Percentiles rank a stretch among this genome's conserved stretches.
Evolutionary conservation across 202 grass and related monocot genomes (phyloP).

Genomic region (Miscanthus sacchariflorus): DNA sequence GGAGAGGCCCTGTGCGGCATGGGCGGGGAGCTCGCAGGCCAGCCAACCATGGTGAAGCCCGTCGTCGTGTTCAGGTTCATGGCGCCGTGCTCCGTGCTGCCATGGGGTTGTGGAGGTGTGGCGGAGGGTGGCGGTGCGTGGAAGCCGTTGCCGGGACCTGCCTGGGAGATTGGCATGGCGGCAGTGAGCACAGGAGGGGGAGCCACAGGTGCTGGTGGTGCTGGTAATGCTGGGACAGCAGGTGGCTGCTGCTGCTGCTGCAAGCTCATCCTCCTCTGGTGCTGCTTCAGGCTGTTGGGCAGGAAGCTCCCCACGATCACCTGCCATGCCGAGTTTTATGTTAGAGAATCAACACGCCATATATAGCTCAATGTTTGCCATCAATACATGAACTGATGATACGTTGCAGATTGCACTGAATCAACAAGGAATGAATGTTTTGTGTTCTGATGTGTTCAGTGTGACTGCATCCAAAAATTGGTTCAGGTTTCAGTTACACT

Average conservation of each 20-base stretch:
- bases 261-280: conserved; percentile 71
- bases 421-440: neutral
- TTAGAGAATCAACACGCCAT: neutral
- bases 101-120: conserved; percentile 15
- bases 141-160: conserved; percentile 55
- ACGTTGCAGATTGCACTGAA: neutral
- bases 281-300: conserved; percentile 86
- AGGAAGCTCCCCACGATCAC: conserved; percentile 94
- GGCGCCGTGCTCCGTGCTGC: conserved; percentile 19
- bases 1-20: conserved; percentile 61
- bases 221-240: conserved; percentile 4
- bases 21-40: conserved; percentile 58
- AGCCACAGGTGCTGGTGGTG: neutral
- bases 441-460: neutral
- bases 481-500: neutral
- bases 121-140: conserved; percentile 15
- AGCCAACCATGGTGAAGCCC: conserved; percentile 57
- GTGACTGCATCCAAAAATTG: neutral
- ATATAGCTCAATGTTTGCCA: neutral
- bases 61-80: conserved; percentile 52
- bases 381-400: neutral
- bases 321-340: conserved; percentile 38
- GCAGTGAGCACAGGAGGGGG: conserved; percentile 57
- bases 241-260: conserved; percentile 36
- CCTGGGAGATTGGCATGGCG: conserved; percentile 84